A percentile compares a stretch with the other conserved stretches of the same genome.
These are phyloP conservation scores for Trichoderma simmonsii DNA, from an alignment of 2,329 filamentous ascomycete species.

Conservation along the genomic window DNA sequence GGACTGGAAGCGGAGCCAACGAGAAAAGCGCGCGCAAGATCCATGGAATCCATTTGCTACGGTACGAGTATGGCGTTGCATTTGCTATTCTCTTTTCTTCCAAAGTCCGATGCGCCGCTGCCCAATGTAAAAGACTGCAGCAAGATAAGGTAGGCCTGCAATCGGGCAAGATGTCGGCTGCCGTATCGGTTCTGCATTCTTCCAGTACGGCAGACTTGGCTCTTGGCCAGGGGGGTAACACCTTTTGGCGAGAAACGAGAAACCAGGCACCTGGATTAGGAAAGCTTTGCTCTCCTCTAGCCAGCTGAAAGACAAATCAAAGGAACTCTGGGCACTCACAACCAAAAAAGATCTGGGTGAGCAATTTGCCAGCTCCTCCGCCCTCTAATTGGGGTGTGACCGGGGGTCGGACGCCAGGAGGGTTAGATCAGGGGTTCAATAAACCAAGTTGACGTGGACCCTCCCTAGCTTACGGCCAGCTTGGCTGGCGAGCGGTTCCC, in stretches of 20 bases:
- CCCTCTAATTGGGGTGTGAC: constrained; percentile 12
- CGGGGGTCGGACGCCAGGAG: background rate
- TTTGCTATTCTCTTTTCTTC: background rate
- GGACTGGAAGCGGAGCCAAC: constrained; percentile 14
- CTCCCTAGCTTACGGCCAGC: constrained; percentile 9
- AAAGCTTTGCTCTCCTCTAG: constrained; percentile 8
- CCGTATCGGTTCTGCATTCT: background rate
- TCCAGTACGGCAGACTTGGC: background rate
- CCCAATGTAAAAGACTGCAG: background rate
- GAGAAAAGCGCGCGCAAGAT: constrained; percentile 18
- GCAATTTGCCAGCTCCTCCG: background rate
- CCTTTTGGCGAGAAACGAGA: background rate
- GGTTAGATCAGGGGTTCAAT: constrained; percentile 18
- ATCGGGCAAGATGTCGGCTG: background rate
- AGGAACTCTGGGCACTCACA: background rate
- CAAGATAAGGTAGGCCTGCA: background rate
- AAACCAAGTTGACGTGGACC: constrained; percentile 20
- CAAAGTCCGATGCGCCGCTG: background rate
- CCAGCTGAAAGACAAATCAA: constrained; percentile 9
- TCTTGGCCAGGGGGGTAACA: background rate
- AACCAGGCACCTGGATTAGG: background rate
- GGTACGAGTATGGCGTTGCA: background rate
- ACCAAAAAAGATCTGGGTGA: constrained; percentile 2
- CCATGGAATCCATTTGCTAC: background rate
- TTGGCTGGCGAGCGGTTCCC: constrained; percentile 3